These are phyloP conservation scores for Epichloe coenophiala DNA, from an alignment of 2,329 filamentous ascomycete species.

Conservation along the genomic window DNA sequence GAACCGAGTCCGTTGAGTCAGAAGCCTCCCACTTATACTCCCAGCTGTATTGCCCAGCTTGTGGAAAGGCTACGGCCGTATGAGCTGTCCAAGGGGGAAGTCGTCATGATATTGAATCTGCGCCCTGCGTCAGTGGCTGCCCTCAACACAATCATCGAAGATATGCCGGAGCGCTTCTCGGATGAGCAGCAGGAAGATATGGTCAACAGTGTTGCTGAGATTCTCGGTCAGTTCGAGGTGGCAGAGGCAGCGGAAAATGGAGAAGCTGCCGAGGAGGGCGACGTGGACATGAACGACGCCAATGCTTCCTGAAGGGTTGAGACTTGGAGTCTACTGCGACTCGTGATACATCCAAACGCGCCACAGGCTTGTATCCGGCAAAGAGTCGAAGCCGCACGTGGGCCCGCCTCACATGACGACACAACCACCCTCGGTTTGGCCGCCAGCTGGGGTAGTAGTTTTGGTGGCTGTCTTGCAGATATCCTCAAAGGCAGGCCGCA, in stretches of 20 bases:
- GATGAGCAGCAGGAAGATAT: conserved; percentile 47
- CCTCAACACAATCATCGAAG: conserved; percentile 51
- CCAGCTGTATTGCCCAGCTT: conserved; percentile 37
- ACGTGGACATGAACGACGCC: conserved; percentile 25
- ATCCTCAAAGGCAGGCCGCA: conserved; percentile 45
- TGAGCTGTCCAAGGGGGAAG: conserved; percentile 54
- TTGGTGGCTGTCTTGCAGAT: conserved; percentile 42
- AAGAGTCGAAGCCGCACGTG: too few relatives aligned
- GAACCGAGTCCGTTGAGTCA: conserved; percentile 42
- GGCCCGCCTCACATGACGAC: conserved; percentile 28
- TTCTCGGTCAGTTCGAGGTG: conserved; percentile 38
- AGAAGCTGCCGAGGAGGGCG: conserved; percentile 20
- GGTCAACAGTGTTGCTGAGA: conserved; percentile 39
- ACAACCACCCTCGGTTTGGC: conserved; percentile 43
- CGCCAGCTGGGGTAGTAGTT: conserved; percentile 31
- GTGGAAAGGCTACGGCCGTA: conserved; percentile 41
- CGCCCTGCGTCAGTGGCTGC: conserved; percentile 43
- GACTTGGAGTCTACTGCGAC: not conserved
- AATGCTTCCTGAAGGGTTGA: conserved; percentile 11
- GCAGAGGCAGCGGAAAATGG: conserved; percentile 14
- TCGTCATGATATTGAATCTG: conserved; percentile 55
- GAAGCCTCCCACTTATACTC: conserved; percentile 37
- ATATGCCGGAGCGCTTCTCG: conserved; percentile 46
- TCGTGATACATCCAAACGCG: not conserved
- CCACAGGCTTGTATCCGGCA: not conserved